Percentiles rank a stretch among this genome's conserved stretches.
Evolutionary conservation across 768 basidiomycete species (phyloP).

Genomic region (Phaeotremella skinneri): DNA sequence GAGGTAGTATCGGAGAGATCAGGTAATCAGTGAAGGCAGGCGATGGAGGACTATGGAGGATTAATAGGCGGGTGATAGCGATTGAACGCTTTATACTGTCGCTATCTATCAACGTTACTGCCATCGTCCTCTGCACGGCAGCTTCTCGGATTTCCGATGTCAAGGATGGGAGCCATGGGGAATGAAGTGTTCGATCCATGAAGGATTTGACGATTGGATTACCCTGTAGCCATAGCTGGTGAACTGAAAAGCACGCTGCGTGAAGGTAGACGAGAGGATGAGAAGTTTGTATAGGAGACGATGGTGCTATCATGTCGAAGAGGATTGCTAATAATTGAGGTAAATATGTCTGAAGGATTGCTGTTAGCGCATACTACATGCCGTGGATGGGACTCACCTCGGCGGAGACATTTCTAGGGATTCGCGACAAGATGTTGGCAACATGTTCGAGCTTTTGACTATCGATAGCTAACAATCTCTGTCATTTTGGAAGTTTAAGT

Average conservation of each 20-base stretch:
- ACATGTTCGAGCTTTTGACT: constrained; percentile 66
- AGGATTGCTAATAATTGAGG: constrained; percentile 17
- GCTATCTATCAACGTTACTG: constrained; percentile 59
- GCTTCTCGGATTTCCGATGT: not conserved
- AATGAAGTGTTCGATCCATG: constrained; percentile 19
- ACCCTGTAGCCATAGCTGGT: constrained; percentile 12
- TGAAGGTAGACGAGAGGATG: constrained; percentile 22
- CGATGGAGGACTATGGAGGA: constrained; percentile 73
- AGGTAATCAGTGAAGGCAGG: constrained; percentile 64
- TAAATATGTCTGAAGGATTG: constrained; percentile 16
- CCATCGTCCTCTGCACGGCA: constrained; percentile 29
- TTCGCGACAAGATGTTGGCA: constrained; percentile 62
- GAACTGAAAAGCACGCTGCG: constrained; percentile 29
- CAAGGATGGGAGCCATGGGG: constrained; percentile 18
- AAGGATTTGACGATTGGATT: constrained; percentile 12
- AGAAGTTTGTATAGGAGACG: constrained; percentile 10
- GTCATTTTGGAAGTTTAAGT: not conserved
- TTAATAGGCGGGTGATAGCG: constrained; percentile 57
- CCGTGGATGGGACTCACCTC: constrained; percentile 56
- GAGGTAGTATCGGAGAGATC: constrained; percentile 66
- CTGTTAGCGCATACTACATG: not conserved
- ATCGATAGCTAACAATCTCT: constrained; percentile 24
- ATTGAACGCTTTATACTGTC: constrained; percentile 22
- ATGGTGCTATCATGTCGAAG: constrained; percentile 20
- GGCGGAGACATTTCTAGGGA: constrained; percentile 60